These are phyloP conservation scores for Pythium insidiosum DNA, from an alignment of 352 stramenopile species.

Conservation along the genomic window DNA sequence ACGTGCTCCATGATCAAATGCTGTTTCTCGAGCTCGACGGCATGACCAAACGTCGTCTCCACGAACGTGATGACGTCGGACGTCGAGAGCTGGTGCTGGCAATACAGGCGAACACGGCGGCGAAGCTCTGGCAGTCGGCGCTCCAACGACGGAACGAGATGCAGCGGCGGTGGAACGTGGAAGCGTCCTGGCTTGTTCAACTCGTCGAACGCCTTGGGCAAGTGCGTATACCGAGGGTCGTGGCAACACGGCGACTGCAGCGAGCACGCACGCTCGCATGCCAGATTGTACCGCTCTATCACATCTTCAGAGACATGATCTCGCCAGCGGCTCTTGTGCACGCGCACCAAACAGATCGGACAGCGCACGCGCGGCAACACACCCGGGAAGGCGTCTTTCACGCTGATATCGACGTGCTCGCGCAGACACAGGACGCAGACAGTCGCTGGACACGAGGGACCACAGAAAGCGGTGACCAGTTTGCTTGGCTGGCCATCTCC, in stretches of 20 bases:
- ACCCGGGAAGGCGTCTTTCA: slow-evolving; percentile 6
- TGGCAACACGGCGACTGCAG: slow-evolving; percentile 19
- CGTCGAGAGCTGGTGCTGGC: slow-evolving; percentile 7
- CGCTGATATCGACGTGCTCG: slow-evolving; percentile 7
- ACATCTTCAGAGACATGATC: not conserved
- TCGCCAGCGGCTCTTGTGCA: slow-evolving; percentile 15
- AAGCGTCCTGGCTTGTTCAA: not conserved
- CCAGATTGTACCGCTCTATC: slow-evolving; percentile 2
- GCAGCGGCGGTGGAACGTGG: not conserved
- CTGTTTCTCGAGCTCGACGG: not conserved
- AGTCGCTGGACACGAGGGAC: slow-evolving; percentile 7
- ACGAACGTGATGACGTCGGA: slow-evolving; percentile 6
- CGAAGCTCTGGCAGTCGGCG: slow-evolving; percentile 1
- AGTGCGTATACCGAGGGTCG: slow-evolving; percentile 11
- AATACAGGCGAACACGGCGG: slow-evolving; percentile 1
- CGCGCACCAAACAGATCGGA: slow-evolving; percentile 14
- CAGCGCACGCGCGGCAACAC: slow-evolving; percentile 14
- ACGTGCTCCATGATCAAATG: slow-evolving; percentile 12
- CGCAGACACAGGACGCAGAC: slow-evolving; percentile 8
- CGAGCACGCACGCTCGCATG: slow-evolving; percentile 11
- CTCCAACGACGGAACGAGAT: slow-evolving; percentile 4
- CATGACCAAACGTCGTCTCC: slow-evolving; percentile 8
- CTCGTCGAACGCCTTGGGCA: slow-evolving; percentile 1
- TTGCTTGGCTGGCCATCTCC: too few species aligned
- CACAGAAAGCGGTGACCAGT: slow-evolving; percentile 9